Conservation (phyloP, 495 filamentous ascomycete genomes). For the Jackrogersella multiformis region DNA sequence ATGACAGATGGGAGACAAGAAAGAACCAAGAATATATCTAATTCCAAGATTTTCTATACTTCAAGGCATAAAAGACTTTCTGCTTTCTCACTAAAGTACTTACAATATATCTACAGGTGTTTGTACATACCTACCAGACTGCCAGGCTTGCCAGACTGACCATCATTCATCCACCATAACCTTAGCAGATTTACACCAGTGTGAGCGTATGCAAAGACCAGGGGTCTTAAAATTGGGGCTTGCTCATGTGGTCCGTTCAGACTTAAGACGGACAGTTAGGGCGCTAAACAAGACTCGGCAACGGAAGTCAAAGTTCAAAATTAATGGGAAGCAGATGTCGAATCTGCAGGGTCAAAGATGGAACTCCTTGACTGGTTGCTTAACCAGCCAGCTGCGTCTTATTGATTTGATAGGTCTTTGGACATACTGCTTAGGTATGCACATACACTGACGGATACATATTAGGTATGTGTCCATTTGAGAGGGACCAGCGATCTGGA, state of each 20-base stretch:
- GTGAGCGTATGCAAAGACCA: conserved; percentile 36
- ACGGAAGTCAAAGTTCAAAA: conserved; percentile 33
- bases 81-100: conserved; percentile 1
- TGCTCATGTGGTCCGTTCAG: conserved; percentile 44
- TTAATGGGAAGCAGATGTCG: conserved; percentile 28
- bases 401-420: conserved; percentile 22
- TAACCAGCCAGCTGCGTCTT: conserved; percentile 30
- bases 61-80: conserved; percentile 12
- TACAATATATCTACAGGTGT: conserved; percentile 10
- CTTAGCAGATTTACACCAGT: conserved; percentile 39
- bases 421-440: conserved; percentile 7
- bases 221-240: conserved; percentile 40
- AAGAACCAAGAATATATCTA: conserved; percentile 21
- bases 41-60: conserved; percentile 1
- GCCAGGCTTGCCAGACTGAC: too few relatives aligned
- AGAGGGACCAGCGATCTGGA: conserved; percentile 33
- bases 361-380: conserved; percentile 17
- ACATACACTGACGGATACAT: background rate
- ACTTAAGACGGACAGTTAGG: conserved; percentile 40
- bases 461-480: background rate
- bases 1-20: conserved; percentile 12
- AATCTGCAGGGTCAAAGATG: conserved; percentile 38
- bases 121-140: conserved; percentile 21
- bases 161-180: conserved; percentile 31
- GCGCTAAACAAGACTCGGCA: conserved; percentile 45